phyloP scores from a whole-genome alignment of 139 green algal genomes.

The Yamagishiella unicocca region DNA sequence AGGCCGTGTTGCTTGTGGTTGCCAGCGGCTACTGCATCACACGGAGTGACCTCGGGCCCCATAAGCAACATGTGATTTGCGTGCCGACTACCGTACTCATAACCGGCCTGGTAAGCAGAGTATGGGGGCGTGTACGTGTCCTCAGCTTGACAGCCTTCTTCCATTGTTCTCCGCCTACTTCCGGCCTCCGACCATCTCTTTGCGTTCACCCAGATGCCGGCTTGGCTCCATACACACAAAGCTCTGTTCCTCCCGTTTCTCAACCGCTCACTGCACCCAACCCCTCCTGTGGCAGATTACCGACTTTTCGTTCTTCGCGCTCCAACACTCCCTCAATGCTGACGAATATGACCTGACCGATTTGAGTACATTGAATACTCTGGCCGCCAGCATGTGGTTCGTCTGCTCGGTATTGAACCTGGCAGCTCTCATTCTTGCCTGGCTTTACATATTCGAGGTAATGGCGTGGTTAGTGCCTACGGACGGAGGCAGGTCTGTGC shows the following conservation, averaged over 20 bases:
- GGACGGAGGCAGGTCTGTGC: not conserved
- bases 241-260: not conserved
- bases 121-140: too few relatives aligned
- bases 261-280: too few relatives aligned
- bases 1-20: slow-evolving; percentile 33
- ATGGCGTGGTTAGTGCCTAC: too few relatives aligned
- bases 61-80: slow-evolving; percentile 18
- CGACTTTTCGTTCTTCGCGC: slow-evolving; percentile 32
- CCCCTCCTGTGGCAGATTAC: slow-evolving; percentile 27
- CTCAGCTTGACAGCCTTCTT: too few relatives aligned
- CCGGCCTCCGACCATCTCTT: too few relatives aligned
- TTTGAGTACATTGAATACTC: not conserved
- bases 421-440: slow-evolving; percentile 33
- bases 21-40: slow-evolving; percentile 42
- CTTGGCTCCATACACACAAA: too few relatives aligned
- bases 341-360: slow-evolving; percentile 6
- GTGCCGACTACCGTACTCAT: slow-evolving; percentile 27
- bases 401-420: slow-evolving; percentile 44
- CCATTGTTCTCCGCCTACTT: too few relatives aligned
- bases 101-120: slow-evolving; percentile 21
- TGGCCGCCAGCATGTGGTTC: slow-evolving; percentile 42
- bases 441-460: slow-evolving; percentile 44
- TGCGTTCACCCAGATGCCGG: too few relatives aligned
- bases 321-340: not conserved
- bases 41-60: slow-evolving; percentile 20